phyloP scores from a whole-genome alignment of 306 rosid species.

The Cicer yamashitae region DNA sequence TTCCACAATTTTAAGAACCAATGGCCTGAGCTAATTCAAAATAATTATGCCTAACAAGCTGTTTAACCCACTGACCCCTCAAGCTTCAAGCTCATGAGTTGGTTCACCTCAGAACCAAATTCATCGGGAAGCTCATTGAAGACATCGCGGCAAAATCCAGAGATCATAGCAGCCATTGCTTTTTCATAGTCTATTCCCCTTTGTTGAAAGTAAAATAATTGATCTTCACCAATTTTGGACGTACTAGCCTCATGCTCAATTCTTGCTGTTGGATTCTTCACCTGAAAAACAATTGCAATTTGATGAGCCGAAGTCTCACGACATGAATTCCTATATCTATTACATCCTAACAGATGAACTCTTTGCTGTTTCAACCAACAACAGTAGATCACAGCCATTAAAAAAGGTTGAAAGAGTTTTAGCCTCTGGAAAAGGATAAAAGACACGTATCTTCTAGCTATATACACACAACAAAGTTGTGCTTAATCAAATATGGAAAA shows the following conservation, averaged over 20 bases:
- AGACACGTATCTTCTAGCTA: neutral
- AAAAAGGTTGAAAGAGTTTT: neutral
- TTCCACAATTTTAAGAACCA: conserved; percentile 4
- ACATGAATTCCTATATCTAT: no score
- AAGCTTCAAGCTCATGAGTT: conserved; percentile 94
- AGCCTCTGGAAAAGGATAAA: conserved; percentile 10
- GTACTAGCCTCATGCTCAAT: conserved; percentile 96
- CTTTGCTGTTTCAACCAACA: conserved; percentile 29
- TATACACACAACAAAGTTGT: neutral
- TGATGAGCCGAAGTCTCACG: neutral
- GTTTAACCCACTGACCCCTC: conserved; percentile 86
- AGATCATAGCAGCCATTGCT: conserved; percentile 99
- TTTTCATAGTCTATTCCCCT: conserved; percentile 91
- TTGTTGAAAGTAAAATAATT: conserved; percentile 89
- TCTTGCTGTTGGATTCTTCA: conserved; percentile 85
- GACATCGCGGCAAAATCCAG: conserved; percentile 92
- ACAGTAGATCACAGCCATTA: neutral
- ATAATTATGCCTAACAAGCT: neutral
- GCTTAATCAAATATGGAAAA: neutral
- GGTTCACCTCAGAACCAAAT: conserved; percentile 95
- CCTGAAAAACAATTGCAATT: conserved; percentile 51
- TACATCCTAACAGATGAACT: neutral
- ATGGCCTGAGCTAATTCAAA: conserved; percentile 38
- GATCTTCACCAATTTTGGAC: conserved; percentile 93
- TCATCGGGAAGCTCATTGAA: conserved; percentile 96